These are phyloP conservation scores for Nepenthes mirabilis DNA, from an alignment of 148 eudicot genomes.

Conservation along the genomic window DNA sequence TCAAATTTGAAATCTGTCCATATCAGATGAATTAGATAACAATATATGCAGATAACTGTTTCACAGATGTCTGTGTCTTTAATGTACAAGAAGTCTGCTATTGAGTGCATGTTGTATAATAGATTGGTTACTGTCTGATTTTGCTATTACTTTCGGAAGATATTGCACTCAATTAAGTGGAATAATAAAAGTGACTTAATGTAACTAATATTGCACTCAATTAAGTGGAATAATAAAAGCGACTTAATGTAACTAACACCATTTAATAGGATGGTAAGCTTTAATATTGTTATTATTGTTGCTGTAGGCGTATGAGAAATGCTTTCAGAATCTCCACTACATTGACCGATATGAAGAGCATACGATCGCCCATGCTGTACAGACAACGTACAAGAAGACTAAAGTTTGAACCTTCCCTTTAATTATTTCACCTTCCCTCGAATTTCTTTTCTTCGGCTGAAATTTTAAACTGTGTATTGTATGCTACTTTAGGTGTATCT, in stretches of 20 bases:
- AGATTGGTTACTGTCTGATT: background rate
- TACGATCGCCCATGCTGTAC: constrained; percentile 94
- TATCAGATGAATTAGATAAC: no score
- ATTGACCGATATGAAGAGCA: constrained; percentile 86
- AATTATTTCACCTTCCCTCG: background rate
- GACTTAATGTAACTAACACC: no score
- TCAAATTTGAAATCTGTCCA: no score
- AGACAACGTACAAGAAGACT: constrained; percentile 80
- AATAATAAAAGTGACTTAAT: no score
- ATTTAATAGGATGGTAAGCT: no score
- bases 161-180: no score
- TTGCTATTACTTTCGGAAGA: background rate
- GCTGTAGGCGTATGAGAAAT: constrained; percentile 66
- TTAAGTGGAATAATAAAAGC: no score
- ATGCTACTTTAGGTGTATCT: constrained; percentile 53
- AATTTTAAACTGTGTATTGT: background rate
- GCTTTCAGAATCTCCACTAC: constrained; percentile 86
- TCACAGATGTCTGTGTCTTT: no score
- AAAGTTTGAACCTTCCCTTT: constrained; percentile 40
- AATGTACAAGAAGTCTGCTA: no score
- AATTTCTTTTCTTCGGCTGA: background rate
- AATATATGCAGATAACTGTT: no score
- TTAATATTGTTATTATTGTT: no score
- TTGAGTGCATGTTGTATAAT: background rate
- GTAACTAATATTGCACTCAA: no score